Evolutionary conservation across 2,329 filamentous ascomycete genomes (phyloP), one percentile per base, ranked within the genome.

Genomic region (Hypoxylon sp.): DNA sequence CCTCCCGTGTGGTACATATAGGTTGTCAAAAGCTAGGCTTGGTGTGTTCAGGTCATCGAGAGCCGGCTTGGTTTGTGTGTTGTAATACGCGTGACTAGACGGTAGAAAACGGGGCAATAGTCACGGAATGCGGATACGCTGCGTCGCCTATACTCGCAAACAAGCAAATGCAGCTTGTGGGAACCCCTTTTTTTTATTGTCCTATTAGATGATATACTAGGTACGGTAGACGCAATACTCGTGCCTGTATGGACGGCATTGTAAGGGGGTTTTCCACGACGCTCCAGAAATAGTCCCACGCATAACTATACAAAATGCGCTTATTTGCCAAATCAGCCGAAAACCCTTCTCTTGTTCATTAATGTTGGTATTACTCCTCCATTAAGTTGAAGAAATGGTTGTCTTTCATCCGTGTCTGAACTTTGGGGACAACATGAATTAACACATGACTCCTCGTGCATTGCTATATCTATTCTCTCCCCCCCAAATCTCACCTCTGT

Each of bases 81-180:
- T 58, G 46, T 67, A 55, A 60, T 52, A 34, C 36, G 56, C 17
- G 56, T 64, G 61, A 60, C 59, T 63, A 28, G 46, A 46, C 32
- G 60, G 59, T 46, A 66, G 25, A 58, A 49, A 30, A 48, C 41
- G 25, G 52, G 14, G n/a, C 46, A 41, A 43, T 30, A 19, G 50
- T 63, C 43, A 41, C 32, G 13, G 41, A 38, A 30, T 55, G 59
- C 28, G 25, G 32, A 25, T 50, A 41, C 46, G 46, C 38, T 57
- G 50, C 55, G 21, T 41, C 19, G 34, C 32, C 50, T 34, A 41
- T 19, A 19, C 23, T 21, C 36, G 34, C 49, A 48, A 63, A 28
- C 41, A 52, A 32, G 48, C 43, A 30, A 43, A 32, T 28, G 55
- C n/a, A 50, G 28, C n/a, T 49, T 21, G 36, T 14, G 28, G 36